Conservation (phyloP, 2,329 filamentous ascomycete genomes). For the Neopestalotiopsis clavispora region DNA sequence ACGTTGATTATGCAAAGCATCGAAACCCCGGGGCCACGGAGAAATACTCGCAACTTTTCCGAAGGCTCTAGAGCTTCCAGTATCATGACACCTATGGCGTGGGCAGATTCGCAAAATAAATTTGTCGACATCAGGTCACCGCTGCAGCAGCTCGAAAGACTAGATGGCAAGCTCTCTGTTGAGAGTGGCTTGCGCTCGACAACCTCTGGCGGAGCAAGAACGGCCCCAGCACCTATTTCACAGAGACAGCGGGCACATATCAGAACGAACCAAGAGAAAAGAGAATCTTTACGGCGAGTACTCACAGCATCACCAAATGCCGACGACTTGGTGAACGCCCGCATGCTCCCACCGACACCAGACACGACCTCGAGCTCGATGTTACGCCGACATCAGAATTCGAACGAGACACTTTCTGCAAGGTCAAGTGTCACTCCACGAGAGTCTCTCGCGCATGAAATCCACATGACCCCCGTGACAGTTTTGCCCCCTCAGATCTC, state of each 20-base stretch:
- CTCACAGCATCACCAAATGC: conserved; percentile 50
- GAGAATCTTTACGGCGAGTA: conserved; percentile 52
- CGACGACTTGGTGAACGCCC: conserved; percentile 45
- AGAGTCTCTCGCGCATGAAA: conserved; percentile 31
- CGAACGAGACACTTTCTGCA: conserved; percentile 51
- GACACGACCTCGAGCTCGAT: conserved; percentile 65
- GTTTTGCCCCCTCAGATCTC: conserved; percentile 17
- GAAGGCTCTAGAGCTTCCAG: neutral
- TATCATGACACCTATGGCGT: neutral
- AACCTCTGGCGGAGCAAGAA: conserved; percentile 28
- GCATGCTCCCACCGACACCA: conserved; percentile 60
- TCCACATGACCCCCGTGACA: neutral
- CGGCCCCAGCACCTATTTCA: conserved; percentile 16
- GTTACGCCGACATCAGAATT: conserved; percentile 54
- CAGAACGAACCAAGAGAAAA: conserved; percentile 50
- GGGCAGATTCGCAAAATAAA: conserved; percentile 51
- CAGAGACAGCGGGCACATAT: conserved; percentile 23
- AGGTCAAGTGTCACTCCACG: conserved; percentile 35
- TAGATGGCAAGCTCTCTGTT: conserved; percentile 37
- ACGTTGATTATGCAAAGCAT: conserved; percentile 25
- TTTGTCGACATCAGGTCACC: conserved; percentile 53
- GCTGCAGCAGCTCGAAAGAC: conserved; percentile 54
- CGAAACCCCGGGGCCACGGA: conserved; percentile 18
- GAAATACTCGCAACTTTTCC: conserved; percentile 21
- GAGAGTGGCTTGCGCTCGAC: conserved; percentile 36